Percentiles rank a stretch among this genome's conserved stretches.
phyloP scores from a whole-genome alignment of 2,329 filamentous ascomycete genomes.

The Fusarium sp. region DNA sequence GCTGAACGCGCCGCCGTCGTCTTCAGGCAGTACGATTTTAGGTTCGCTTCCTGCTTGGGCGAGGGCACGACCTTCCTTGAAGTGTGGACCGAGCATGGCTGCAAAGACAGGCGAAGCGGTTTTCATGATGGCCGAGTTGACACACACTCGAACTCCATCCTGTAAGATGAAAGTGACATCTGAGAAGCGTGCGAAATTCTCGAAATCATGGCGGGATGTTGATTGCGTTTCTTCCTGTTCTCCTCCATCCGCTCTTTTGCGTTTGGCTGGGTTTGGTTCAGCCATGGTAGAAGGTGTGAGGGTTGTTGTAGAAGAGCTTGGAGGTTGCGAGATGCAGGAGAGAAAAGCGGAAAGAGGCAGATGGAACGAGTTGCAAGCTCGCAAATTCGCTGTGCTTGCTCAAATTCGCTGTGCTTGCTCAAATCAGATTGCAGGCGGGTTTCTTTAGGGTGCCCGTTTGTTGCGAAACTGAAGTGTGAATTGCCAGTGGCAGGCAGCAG shows the following conservation, averaged over 20 bases:
- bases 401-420: too few relatives aligned
- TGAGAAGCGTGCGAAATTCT: background rate
- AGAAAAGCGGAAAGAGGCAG: background rate
- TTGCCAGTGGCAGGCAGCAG: too few relatives aligned
- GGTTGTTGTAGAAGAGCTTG: background rate
- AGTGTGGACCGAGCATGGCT: conserved; percentile 4
- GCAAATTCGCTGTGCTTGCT: too few relatives aligned
- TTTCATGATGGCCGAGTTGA: background rate
- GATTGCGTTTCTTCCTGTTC: background rate
- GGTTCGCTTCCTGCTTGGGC: background rate
- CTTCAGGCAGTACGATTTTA: conserved; percentile 7
- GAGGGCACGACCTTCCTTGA: conserved; percentile 9
- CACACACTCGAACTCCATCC: background rate
- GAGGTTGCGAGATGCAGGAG: background rate
- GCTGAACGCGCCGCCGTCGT: background rate
- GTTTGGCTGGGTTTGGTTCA: background rate
- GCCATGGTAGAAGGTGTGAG: background rate
- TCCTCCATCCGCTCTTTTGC: background rate
- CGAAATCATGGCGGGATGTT: background rate
- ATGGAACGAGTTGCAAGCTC: background rate
- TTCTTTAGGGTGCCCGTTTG: background rate
- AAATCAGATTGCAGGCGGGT: too few relatives aligned
- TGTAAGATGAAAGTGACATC: conserved; percentile 3
- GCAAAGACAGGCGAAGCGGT: background rate
- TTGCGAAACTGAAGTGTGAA: too few relatives aligned